Base-by-base conservation (phyloP, 1,284 basidiomycete species). In the Ceratobasidium sp. region DNA sequence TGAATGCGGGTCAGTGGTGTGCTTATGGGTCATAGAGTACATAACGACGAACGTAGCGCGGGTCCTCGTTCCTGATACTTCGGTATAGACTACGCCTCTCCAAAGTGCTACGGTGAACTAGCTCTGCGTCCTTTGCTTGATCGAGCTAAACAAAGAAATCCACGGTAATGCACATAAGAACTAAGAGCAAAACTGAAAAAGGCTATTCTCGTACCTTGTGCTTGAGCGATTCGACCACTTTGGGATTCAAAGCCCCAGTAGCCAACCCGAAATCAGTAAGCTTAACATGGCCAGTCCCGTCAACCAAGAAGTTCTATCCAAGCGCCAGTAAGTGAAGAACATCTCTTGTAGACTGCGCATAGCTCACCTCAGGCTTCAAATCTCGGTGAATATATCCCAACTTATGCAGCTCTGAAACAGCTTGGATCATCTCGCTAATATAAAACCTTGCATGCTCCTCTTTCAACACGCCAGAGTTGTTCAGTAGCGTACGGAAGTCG, bases 181-280 rank as follows among this genome's bases (percentile, higher is more conserved):
- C 38, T 75, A 38, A 71, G 23, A 11, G 35, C 11, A 11, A 38
- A 38, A 38, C 57, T 21, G 66, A 26, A 11, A 66, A 21, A 71
- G 21, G 18, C 49, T n/a, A 71, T n/a, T 18, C 28, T 69, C 84
- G 28, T 75, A 94, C 94, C 86, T 95, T 97, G 79, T 94, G 86
- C 84, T 93, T 96, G 76, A 99, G 85, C 7, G 94, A 95, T 79
- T 99, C 96, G 77, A 99, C 98, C 74, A 95, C 91, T 77, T 90
- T 92, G 0, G 98, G 98, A 81, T 97, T 98, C 72, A 99, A 85
- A 0, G 96, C 94, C 43, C 98, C 98, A 0, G 98, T 98, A 0
- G 98, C 98, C 14, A 99, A 87, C 58, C 98, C 98, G 81, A 99
- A 99, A 82, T 99, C 98, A 7, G 98, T 99, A 57, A 99, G 85